Evolutionary conservation across 2,329 filamentous ascomycete genomes (phyloP), one percentile per base, ranked within the genome.

Genomic region (Aspergillus sp.): DNA sequence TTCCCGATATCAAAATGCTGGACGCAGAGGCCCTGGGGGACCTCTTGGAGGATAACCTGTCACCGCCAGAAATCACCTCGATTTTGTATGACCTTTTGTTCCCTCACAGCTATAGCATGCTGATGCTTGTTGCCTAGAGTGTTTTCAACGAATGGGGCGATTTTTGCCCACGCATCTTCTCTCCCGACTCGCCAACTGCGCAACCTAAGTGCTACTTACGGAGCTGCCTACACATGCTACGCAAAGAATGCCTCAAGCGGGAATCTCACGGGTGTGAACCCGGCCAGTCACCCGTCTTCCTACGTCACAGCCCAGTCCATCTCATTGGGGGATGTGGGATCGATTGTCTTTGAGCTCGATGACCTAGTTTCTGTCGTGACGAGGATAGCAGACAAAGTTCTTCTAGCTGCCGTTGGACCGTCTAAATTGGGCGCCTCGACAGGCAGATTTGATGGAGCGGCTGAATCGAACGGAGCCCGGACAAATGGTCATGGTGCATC

Each of bases 1-100:
- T 70, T 28, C 67, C 68, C 5, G 62, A 68, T 49, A 70, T 70
- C 37, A 66, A 65, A 42, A 70, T 70, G 68, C 56, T 70, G 28
- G 67, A 70, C 50, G 62, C 66, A 19, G 61, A 66, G 56, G 68
- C 67, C 29, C 55, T 70, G 38, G 59, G 64, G 33, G 66, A 68
- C 47, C 57, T 70, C 31, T 50, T 70, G 12, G 62, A 68, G 48
- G 68, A 70, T 50, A 70, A 70, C 41, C 57, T 70, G 7, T 68
- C 64, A 12, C 66, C 66, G 7, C 68, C 68, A 11, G 67, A 70
- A 49, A 70, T 70, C 35, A 69, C 67, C 13, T 67, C 67, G 10
- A 70, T 70, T 39, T 49, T 70, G 68, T 70, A 58, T 31, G 55
- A 46, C 19, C 12, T 27, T 37, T 12, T 33, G 27, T 5, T 6